Conservation (phyloP, 176 grass and related monocot species). For the Aegilops bicornis region DNA sequence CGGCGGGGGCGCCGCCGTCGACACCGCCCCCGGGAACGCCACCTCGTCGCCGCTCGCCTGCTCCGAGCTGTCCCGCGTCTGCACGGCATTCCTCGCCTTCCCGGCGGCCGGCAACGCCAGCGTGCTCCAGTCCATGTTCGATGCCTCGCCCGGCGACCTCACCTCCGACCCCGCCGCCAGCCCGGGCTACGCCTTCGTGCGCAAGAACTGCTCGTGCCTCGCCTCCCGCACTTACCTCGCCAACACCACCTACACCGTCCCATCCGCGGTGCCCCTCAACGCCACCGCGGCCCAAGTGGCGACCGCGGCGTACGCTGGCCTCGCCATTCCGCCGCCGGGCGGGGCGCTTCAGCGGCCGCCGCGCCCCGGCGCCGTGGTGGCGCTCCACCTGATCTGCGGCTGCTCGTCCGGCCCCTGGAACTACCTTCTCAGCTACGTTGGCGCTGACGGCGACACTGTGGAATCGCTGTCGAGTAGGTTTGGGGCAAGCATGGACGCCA, state of each 20-base stretch:
- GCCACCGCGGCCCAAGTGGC: constrained; percentile 46
- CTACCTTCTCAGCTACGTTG: constrained; percentile 91
- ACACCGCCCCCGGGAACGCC: background rate
- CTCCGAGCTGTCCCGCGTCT: constrained; percentile 80
- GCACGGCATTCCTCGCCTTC: constrained; percentile 96
- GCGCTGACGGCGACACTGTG: constrained; percentile 73
- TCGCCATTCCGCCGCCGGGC: constrained; percentile 52
- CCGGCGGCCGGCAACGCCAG: constrained; percentile 29
- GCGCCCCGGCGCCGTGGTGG: constrained; percentile 62
- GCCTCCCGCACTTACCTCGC: constrained; percentile 72
- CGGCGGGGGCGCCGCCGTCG: background rate
- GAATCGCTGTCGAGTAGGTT: constrained; percentile 89
- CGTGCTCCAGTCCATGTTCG: constrained; percentile 87
- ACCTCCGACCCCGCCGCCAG: constrained; percentile 73
- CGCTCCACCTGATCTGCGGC: constrained; percentile 86
- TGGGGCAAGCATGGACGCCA: constrained; percentile 95
- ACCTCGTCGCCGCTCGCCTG: constrained; percentile 70
- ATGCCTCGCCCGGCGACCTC: constrained; percentile 67
- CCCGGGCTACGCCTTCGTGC: constrained; percentile 84
- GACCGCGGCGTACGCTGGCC: constrained; percentile 52
- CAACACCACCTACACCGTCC: constrained; percentile 85
- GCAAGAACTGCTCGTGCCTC: constrained; percentile 98
- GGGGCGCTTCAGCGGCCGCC: constrained; percentile 46
- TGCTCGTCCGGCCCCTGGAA: constrained; percentile 92
- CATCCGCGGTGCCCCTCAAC: constrained; percentile 20